A percentile compares a stretch with the other conserved stretches of the same genome.
Evolutionary conservation across 805 yeast genomes (phyloP).

Genomic region (Candida rishiriensis): DNA sequence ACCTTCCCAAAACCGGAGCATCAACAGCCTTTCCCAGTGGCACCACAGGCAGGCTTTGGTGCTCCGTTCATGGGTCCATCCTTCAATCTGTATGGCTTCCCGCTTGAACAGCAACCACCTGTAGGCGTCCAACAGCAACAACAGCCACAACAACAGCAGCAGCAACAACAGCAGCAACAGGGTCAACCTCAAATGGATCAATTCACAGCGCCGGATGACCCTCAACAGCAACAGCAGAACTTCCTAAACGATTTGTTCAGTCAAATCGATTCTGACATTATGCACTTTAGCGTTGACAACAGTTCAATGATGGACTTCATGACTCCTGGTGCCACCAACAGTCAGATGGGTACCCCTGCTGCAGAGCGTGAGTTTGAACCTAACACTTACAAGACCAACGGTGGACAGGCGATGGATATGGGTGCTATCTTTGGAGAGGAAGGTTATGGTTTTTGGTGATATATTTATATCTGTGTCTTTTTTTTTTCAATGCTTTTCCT

Average conservation of each 20-base stretch:
- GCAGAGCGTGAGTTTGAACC: not conserved
- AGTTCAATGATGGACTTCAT: constrained; percentile 10
- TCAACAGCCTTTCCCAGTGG: not conserved
- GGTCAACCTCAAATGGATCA: not conserved
- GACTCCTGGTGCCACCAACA: not conserved
- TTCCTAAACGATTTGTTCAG: constrained; percentile 25
- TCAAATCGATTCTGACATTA: constrained; percentile 30
- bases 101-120: not conserved
- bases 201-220: not conserved
- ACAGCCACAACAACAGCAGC: no score
- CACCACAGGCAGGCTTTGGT: not conserved
- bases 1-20: not conserved
- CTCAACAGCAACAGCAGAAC: constrained; percentile 20
- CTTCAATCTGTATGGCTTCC: no score
- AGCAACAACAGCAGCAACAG: not conserved
- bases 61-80: not conserved
- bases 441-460: constrained; percentile 27
- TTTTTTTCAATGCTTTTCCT: not conserved
- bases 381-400: not conserved
- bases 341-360: not conserved
- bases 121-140: not conserved
- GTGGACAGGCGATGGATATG: constrained; percentile 4
- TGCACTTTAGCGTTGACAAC: constrained; percentile 18
- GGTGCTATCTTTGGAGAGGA: constrained; percentile 21
- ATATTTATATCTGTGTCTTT: no score